Evolutionary conservation across 108 stramenopile species (phyloP).

Genomic region (Fragilaria crotonensis): DNA sequence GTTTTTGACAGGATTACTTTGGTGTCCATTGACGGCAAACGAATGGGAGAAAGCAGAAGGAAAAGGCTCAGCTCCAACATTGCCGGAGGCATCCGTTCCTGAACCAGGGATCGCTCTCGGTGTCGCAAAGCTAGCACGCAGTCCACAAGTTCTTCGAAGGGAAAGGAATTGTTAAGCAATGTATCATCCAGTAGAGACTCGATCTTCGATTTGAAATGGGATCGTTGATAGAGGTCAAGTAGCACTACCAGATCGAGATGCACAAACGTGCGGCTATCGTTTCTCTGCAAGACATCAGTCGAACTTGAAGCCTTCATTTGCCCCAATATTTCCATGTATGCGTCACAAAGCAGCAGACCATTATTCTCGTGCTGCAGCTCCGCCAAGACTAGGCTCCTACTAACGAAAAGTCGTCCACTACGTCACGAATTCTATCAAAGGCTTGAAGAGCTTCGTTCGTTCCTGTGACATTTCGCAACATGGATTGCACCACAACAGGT

Average conservation of each 20-base stretch:
- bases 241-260: not conserved
- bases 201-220: not conserved
- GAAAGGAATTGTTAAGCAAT: not conserved
- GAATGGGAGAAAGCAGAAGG: conserved; percentile 1
- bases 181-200: not conserved
- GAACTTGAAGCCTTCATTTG: not conserved
- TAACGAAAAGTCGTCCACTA: not conserved
- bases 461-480: conserved; percentile 1
- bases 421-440: not conserved
- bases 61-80: not conserved
- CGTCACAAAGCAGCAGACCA: not conserved
- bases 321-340: not conserved
- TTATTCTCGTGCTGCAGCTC: not conserved
- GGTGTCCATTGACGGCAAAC: not conserved
- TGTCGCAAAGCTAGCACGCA: not conserved
- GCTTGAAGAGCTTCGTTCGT: not conserved
- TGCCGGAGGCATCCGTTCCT: not conserved
- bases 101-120: not conserved
- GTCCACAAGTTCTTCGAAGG: not conserved
- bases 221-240: conserved; percentile 2
- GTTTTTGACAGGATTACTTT: not conserved
- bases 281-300: no score
- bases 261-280: not conserved
- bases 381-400: conserved; percentile 1
- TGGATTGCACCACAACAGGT: conserved; percentile 4